Evolutionary conservation across 2,329 filamentous ascomycete species (phyloP), one percentile per base, ranked within the genome.

Genomic region (Hymenoscyphus salicellus): DNA sequence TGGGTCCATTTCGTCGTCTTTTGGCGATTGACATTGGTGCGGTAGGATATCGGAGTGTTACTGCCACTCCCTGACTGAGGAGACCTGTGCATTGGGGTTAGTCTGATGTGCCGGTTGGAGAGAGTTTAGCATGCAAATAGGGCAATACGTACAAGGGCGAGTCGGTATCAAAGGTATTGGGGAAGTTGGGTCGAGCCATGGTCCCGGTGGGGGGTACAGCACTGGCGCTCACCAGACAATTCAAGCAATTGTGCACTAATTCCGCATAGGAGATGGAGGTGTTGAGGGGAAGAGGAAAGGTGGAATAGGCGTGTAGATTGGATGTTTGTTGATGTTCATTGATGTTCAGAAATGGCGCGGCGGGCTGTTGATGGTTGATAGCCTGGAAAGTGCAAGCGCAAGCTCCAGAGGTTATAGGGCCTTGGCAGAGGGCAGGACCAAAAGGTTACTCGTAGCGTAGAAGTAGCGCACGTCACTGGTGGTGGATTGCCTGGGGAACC

Each of bases 1-100:
- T 96, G 90, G 43, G 94, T 89, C 94, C 94, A 98, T 84, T 96
- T 96, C 78, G 89, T 91, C 63, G 93, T 97, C 80, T 96, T 96
- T 63, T 88, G 85, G 67, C 94, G 88, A 78, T 91, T 94, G 58
- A 97, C 88, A 76, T 97, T 96, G 60, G 92, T 86, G 76, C 91
- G 90, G 79, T 93, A 97, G 2, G 74, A 74, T 32, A 74, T 71
- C 36, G 70, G 66, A 26, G 69, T 65, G 33, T 62, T 72, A n/a
- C 68, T 33, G 10, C 58, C 49, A n/a, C 62, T 67, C 20, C 66
- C 67, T 20, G 71, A 69, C 32, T 70, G 68, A 55, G 71, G 72
- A 30, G 60, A 69, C 69, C 73, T 75, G 60, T 41, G 17, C 30
- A 20, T 14, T 52, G 20, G 10, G 20, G 46, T 52, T 23, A 52